Conservation (phyloP, 495 filamentous ascomycete species). For the Penicillium cosmopolitanum region DNA sequence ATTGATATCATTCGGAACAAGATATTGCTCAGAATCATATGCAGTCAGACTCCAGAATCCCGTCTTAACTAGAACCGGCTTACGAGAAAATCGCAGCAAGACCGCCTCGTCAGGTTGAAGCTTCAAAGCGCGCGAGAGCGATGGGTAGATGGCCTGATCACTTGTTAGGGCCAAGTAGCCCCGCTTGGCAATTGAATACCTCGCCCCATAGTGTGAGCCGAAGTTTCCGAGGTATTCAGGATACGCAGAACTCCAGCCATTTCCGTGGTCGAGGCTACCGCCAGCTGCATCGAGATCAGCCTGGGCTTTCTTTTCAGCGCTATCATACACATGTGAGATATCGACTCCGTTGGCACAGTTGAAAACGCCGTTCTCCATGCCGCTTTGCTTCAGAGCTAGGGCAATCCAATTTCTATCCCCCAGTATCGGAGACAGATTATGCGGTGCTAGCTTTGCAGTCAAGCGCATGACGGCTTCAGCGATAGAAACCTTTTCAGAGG, state of each 20-base stretch:
- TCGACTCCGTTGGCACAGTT: background rate
- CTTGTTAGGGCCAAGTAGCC: background rate
- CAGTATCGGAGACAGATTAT: background rate
- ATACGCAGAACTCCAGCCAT: constrained; percentile 1
- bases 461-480: constrained; percentile 1
- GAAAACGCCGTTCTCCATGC: background rate
- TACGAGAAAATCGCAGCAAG: background rate
- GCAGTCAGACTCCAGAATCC: background rate
- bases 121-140: background rate
- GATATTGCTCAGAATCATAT: constrained; percentile 3
- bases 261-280: background rate
- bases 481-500: background rate
- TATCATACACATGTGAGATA: background rate
- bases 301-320: constrained; percentile 1
- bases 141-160: constrained; percentile 1
- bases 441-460: background rate
- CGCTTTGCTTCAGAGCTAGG: background rate
- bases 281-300: background rate
- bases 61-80: background rate
- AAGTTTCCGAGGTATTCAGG: background rate
- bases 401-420: background rate
- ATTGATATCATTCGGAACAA: background rate
- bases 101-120: background rate
- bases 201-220: background rate
- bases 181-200: constrained; percentile 1